Evolutionary conservation across 73 alveolate genomes (phyloP).

Genomic region (Paramecium octaurelia): DNA sequence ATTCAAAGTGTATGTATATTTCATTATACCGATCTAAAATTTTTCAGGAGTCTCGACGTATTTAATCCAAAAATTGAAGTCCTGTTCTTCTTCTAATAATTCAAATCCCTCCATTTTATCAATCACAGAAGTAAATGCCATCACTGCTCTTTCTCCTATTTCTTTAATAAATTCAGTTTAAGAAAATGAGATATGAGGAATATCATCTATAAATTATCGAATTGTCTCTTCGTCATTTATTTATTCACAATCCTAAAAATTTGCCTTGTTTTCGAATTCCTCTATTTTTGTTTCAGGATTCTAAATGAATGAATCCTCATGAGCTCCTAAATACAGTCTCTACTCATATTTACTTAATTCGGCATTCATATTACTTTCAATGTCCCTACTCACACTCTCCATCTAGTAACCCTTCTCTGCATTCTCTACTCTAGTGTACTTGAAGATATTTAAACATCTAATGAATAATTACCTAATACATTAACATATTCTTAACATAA

Average conservation of each 20-base stretch:
- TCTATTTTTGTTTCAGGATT: background rate
- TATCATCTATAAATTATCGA: slow-evolving; percentile 21
- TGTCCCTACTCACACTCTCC: background rate
- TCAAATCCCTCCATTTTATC: background rate
- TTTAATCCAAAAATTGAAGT: slow-evolving; percentile 43
- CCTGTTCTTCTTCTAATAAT: background rate
- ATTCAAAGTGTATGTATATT: background rate
- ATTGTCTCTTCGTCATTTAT: background rate
- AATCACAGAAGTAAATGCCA: background rate
- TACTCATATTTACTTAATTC: background rate
- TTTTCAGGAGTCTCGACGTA: slow-evolving; percentile 14
- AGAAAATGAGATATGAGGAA: background rate
- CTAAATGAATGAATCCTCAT: background rate
- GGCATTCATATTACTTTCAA: background rate
- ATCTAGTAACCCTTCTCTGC: background rate
- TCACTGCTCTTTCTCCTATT: slow-evolving; percentile 9
- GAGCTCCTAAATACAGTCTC: background rate
- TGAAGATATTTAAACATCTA: background rate
- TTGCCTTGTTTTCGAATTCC: background rate
- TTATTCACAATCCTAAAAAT: slow-evolving; percentile 15
- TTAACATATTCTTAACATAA: background rate
- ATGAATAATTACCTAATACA: background rate
- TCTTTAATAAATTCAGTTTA: background rate
- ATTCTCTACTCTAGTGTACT: background rate
- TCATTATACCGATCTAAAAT: background rate